Evolutionary conservation across 176 grass and related monocot species (phyloP).

Genomic region (Saccharum officinarum): DNA sequence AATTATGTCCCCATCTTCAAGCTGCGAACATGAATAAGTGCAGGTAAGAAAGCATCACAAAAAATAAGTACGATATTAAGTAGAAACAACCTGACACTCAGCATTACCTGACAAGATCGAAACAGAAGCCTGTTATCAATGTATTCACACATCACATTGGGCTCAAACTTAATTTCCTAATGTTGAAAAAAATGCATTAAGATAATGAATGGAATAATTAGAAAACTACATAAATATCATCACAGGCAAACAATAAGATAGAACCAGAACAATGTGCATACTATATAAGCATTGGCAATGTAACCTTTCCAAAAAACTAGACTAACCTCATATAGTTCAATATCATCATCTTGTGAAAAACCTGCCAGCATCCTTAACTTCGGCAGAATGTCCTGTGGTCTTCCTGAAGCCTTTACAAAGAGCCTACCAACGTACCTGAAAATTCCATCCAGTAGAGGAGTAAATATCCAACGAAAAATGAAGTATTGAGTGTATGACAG

Average conservation of each 20-base stretch:
- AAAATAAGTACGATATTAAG: constrained; percentile 24
- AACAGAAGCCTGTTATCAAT: constrained; percentile 80
- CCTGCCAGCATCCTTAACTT: constrained; percentile 89
- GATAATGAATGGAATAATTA: constrained; percentile 14
- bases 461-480: constrained; percentile 25
- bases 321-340: constrained; percentile 96
- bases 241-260: neutral
- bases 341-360: constrained; percentile 79
- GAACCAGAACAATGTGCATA: neutral
- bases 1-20: constrained; percentile 98
- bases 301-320: constrained; percentile 27
- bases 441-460: constrained; percentile 33
- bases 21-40: constrained; percentile 48
- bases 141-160: constrained; percentile 97
- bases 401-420: constrained; percentile 84
- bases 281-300: neutral
- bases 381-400: constrained; percentile 70
- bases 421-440: constrained; percentile 92
- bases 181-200: constrained; percentile 32
- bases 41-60: constrained; percentile 29
- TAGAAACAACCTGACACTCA: constrained; percentile 7
- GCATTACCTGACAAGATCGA: constrained; percentile 77
- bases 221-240: neutral
- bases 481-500: neutral
- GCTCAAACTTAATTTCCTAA: constrained; percentile 99